phyloP scores from a whole-genome alignment of 1,284 basidiomycete genomes.

The Malassezia cuniculi region DNA sequence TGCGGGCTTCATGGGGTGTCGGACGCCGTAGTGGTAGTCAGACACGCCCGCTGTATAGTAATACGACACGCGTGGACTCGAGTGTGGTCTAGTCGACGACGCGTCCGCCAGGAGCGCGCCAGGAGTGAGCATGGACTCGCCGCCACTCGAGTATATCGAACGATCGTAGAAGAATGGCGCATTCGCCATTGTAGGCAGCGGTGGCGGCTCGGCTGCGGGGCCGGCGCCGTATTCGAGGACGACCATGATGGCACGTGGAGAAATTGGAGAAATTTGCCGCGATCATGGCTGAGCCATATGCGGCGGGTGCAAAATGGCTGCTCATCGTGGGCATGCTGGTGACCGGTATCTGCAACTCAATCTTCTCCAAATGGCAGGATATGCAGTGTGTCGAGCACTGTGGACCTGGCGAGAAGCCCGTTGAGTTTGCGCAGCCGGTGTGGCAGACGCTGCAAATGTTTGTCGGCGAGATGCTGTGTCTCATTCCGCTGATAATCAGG shows the following conservation, averaged over 20 bases:
- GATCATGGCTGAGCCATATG: conserved; percentile 1
- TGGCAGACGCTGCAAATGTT: conserved; percentile 46
- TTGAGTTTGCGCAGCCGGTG: conserved; percentile 38
- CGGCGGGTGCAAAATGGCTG: conserved; percentile 23
- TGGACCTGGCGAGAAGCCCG: conserved; percentile 20
- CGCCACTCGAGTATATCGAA: conserved; percentile 17
- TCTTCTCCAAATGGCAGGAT: conserved; percentile 45
- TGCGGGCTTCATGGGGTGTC: conserved; percentile 97
- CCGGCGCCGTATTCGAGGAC: conserved; percentile 34
- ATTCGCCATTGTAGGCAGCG: conserved; percentile 31
- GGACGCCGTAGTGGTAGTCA: conserved; percentile 65
- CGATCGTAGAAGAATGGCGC: conserved; percentile 41
- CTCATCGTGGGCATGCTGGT: conserved; percentile 50
- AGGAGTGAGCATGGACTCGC: conserved; percentile 16
- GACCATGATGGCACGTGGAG: conserved; percentile 20
- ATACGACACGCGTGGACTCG: conserved; percentile 66
- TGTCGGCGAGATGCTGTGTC: conserved; percentile 45
- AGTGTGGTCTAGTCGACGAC: conserved; percentile 33
- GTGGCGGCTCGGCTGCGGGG: conserved; percentile 13
- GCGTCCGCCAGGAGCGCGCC: conserved; percentile 12
- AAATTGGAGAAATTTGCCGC: neutral
- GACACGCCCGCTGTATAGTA: conserved; percentile 90
- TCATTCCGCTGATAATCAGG: conserved; percentile 23
- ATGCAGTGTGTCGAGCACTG: conserved; percentile 47
- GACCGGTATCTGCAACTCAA: conserved; percentile 46